Evolutionary conservation across 2,329 filamentous ascomycete species (phyloP), one percentile per base, ranked within the genome.

Genomic region (Venturiaceae sp.): DNA sequence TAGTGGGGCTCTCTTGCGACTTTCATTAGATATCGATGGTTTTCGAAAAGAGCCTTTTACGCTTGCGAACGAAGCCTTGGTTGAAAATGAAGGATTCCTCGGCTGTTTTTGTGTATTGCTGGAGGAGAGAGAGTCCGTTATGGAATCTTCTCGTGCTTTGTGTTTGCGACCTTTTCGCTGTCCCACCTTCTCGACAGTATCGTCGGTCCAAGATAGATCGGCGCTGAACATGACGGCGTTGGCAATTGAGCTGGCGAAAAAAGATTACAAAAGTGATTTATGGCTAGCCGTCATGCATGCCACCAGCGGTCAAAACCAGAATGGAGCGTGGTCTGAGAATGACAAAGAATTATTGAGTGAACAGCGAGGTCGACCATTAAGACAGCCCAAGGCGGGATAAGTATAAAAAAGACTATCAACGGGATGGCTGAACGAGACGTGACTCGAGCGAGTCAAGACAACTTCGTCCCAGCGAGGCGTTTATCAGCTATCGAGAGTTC

Each of bases 121-220:
- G 3, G 39, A 47, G 34, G 57, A 58, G 9, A 21, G 16, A 21
- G 21, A 6, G n/a, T 21, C 39, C 26, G 57, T 30, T 46, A 58
- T 44, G 13, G 54, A 53, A 23, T 52, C 52, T 2, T 46, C 52
- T 41, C 60, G 52, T 28, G 36, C 53, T 30, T 34, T 53, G 34
- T 34, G 44, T 54, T 67, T 71, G 41, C 71, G 65, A 59, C 73
- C 68, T 59, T 63, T 66, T 9, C 69, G 67, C 60, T 71, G 63
- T n/a, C 71, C 72, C 41, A 74, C 68, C 47, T 65, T 71, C 62
- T 73, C 71, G n/a, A 64, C 64, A 37, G 61, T 63, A 28, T 64
- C 63, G 55, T 69, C 66, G 5, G 61, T 64, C 72, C 71, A 72
- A 21, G 69, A 69, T 23, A 73, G 62, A 62, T 74, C 72, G 54